A percentile compares a stretch with the other conserved stretches of the same genome.
Evolutionary conservation across 441 rosid genomes (phyloP).

Genomic region (Syzygium syzygioides): DNA sequence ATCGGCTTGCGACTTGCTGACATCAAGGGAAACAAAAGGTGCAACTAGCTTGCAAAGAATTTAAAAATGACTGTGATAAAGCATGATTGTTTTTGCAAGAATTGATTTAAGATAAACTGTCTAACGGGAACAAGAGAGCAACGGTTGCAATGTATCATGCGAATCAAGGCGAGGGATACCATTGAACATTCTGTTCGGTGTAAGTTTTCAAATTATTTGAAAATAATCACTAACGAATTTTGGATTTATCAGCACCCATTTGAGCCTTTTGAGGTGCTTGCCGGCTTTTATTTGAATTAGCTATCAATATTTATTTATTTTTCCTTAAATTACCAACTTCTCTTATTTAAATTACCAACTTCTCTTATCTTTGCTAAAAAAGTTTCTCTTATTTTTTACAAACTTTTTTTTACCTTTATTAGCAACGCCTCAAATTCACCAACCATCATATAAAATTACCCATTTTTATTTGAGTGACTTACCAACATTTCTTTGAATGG

Average conservation of each 20-base stretch:
- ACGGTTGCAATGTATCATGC: neutral
- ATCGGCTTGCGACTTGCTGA: too few species aligned
- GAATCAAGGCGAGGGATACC: fast-evolving
- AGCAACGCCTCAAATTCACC: neutral
- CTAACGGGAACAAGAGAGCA: neutral
- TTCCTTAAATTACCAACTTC: neutral
- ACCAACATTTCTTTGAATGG: neutral
- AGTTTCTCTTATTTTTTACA: neutral
- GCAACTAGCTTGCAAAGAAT: neutral
- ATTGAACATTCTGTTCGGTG: neutral
- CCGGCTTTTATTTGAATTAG: neutral
- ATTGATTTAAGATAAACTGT: neutral
- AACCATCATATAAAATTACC: neutral
- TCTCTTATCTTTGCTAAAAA: neutral
- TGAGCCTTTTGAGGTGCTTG: neutral
- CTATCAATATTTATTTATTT: neutral
- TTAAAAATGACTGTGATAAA: neutral
- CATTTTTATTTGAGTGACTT: neutral
- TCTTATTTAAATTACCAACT: neutral
- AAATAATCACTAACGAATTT: neutral
- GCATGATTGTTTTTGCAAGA: neutral
- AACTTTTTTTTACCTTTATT: neutral
- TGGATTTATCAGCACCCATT: neutral
- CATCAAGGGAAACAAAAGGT: neutral
- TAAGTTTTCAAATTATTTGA: neutral